Evolutionary conservation across 164 flowering plant species (phyloP).

Genomic region (Stephania cephalantha): DNA sequence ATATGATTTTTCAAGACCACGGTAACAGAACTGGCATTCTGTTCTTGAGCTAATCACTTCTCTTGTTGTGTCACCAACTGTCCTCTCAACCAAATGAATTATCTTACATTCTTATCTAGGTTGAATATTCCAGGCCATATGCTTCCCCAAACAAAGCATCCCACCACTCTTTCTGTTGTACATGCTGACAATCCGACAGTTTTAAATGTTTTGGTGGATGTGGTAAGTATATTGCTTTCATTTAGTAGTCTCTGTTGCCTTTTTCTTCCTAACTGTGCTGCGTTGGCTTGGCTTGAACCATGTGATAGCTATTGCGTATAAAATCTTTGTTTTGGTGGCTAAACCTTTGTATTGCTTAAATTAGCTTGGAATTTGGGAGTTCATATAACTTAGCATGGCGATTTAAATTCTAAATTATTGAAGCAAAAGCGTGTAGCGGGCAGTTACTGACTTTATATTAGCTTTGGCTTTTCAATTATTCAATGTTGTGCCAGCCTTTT

Average conservation of each 20-base stretch:
- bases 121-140: slow-evolving; percentile 62
- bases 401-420: too few relatives aligned
- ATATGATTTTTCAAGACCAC: slow-evolving; percentile 72
- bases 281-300: not conserved
- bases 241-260: not conserved
- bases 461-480: too few relatives aligned
- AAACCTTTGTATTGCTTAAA: too few relatives aligned
- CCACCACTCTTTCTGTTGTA: slow-evolving; percentile 64
- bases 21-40: slow-evolving; percentile 28
- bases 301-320: not conserved
- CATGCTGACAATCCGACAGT: slow-evolving; percentile 65
- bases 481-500: too few relatives aligned
- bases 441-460: too few relatives aligned
- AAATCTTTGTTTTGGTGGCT: not conserved
- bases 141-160: slow-evolving; percentile 84
- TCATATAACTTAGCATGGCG: not conserved
- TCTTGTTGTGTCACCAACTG: not conserved
- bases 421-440: too few relatives aligned
- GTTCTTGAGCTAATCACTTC: not conserved
- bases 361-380: not conserved
- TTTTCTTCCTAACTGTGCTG: not conserved
- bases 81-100: not conserved
- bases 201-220: slow-evolving; percentile 80
- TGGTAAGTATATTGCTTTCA: slow-evolving; percentile 36
- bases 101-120: slow-evolving; percentile 31